Evolutionary conservation across 768 basidiomycete species (phyloP).

Genomic region (Auricularia sp.): DNA sequence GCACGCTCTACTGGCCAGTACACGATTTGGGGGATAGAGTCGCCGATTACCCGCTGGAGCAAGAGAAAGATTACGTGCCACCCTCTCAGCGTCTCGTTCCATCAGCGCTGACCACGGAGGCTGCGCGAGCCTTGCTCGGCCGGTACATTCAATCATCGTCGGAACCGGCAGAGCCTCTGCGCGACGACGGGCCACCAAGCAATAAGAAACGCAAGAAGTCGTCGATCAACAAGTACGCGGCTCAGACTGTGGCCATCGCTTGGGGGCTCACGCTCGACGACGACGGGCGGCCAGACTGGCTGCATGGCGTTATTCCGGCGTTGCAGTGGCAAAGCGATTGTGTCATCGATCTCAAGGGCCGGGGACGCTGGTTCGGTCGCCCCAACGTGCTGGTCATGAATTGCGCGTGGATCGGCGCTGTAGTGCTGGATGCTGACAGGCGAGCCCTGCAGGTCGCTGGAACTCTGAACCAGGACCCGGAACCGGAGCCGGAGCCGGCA

Average conservation of each 20-base stretch:
- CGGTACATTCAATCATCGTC: not conserved
- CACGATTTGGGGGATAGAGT: not conserved
- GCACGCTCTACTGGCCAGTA: not conserved
- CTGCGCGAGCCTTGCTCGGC: not conserved
- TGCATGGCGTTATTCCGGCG: not conserved
- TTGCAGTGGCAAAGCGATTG: not conserved
- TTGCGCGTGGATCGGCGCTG: not conserved
- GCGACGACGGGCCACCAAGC: not conserved
- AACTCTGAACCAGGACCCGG: not conserved
- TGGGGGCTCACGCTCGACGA: not conserved
- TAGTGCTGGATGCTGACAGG: not conserved
- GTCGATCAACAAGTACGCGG: not conserved
- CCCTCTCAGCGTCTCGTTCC: not conserved
- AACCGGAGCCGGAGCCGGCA: not conserved
- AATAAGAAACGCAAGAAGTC: not conserved
- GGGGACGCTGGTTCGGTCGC: not conserved
- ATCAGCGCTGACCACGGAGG: not conserved
- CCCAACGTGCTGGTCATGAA: not conserved
- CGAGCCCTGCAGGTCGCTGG: not conserved
- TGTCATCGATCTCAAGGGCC: not conserved
- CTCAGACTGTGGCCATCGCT: not conserved
- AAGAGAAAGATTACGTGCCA: not conserved
- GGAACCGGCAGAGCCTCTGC: not conserved
- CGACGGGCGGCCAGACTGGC: not conserved
- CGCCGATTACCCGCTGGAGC: not conserved